phyloP scores from a whole-genome alignment of 352 stramenopile genomes.

The Thraustochytrium sp. region DNA sequence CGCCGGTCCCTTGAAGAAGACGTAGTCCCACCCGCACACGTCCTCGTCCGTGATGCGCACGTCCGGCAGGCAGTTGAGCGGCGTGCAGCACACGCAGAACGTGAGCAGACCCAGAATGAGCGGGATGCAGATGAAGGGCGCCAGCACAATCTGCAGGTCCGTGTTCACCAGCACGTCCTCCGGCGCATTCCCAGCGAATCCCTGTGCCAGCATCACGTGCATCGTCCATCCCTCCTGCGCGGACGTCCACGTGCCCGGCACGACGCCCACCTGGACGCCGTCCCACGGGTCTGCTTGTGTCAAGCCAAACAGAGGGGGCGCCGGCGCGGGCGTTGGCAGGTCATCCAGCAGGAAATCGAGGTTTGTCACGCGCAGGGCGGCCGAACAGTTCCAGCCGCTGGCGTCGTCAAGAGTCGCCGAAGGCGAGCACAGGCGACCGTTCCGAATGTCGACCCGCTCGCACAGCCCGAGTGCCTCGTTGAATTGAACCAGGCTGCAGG shows the following conservation, averaged over 20 bases:
- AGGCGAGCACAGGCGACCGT: background rate
- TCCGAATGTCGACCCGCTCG: background rate
- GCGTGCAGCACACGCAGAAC: constrained; percentile 34
- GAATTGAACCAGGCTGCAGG: constrained; percentile 10
- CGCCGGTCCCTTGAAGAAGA: background rate
- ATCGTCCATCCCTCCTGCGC: background rate
- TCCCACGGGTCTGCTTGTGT: background rate
- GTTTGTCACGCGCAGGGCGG: no score
- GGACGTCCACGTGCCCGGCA: background rate
- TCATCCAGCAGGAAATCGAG: background rate
- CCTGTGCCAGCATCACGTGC: background rate
- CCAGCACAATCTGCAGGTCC: background rate
- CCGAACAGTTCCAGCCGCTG: no score
- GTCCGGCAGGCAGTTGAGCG: constrained; percentile 29
- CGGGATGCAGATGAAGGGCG: constrained; percentile 31
- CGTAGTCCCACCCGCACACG: constrained; percentile 30
- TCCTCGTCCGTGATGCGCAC: constrained; percentile 31
- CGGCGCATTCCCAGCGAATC: background rate
- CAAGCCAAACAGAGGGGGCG: background rate
- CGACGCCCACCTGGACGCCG: background rate
- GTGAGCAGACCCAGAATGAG: background rate
- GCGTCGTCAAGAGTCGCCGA: no score
- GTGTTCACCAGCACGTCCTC: background rate
- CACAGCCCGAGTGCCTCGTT: background rate
- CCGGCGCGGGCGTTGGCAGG: background rate